These are phyloP conservation scores for Volvox reticuliferus DNA, from an alignment of 139 green algal genomes.

Conservation along the genomic window DNA sequence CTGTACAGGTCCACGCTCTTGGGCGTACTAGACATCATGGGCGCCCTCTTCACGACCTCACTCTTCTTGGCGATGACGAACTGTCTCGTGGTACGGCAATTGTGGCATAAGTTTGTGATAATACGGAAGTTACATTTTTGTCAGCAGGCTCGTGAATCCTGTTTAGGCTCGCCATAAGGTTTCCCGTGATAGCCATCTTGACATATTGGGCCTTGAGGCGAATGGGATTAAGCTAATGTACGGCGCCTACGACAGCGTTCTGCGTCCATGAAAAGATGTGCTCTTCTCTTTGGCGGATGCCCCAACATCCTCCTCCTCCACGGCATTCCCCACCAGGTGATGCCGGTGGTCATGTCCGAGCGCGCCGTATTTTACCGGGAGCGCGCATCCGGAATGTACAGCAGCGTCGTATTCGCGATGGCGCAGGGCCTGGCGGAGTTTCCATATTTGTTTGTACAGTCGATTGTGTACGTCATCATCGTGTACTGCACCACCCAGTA, in stretches of 20 bases:
- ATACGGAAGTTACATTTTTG: no score
- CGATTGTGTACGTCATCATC: slow-evolving; percentile 57
- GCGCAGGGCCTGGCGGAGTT: slow-evolving; percentile 59
- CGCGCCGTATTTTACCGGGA: slow-evolving; percentile 76
- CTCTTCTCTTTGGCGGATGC: no score
- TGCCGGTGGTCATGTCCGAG: slow-evolving; percentile 64
- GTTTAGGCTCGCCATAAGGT: no score
- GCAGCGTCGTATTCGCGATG: slow-evolving; percentile 20
- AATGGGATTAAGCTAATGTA: no score
- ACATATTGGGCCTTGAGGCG: no score
- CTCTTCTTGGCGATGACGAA: slow-evolving; percentile 51
- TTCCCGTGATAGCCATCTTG: no score
- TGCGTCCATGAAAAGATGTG: no score
- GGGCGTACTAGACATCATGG: slow-evolving; percentile 74
- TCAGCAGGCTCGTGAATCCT: no score
- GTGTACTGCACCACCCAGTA: slow-evolving; percentile 64
- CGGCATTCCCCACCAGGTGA: not conserved
- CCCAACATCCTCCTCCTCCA: no score
- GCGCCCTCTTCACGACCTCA: slow-evolving; percentile 66
- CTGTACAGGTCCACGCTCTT: not conserved
- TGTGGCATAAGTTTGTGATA: no score
- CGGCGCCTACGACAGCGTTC: no score
- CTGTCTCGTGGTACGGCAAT: not conserved
- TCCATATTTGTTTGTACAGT: slow-evolving; percentile 65
- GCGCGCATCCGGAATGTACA: slow-evolving; percentile 52